A percentile compares a stretch with the other conserved stretches of the same genome.
These are phyloP conservation scores for Fusarium nematophilum DNA, from an alignment of 2,329 filamentous ascomycete species.

Conservation along the genomic window DNA sequence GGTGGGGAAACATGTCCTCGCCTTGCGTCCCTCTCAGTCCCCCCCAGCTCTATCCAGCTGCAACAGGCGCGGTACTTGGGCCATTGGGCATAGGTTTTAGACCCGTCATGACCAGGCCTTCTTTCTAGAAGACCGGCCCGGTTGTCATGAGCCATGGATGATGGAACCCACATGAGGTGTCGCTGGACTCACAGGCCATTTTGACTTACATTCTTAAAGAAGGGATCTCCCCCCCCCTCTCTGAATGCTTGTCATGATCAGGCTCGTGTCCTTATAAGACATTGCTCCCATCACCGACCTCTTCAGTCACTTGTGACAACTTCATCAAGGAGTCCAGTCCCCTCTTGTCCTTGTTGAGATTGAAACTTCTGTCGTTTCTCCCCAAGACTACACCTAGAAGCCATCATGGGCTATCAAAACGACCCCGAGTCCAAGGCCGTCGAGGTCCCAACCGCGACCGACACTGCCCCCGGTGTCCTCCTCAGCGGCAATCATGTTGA, in stretches of 20 bases:
- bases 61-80: constrained; percentile 14
- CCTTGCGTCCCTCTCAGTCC: constrained; percentile 14
- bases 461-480: constrained; percentile 43
- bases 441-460: constrained; percentile 40
- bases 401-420: constrained; percentile 41
- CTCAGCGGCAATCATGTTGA: constrained; percentile 41
- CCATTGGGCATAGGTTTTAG: constrained; percentile 11
- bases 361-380: constrained; percentile 1
- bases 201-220: constrained; percentile 35
- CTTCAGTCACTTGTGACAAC: constrained; percentile 5
- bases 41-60: constrained; percentile 22
- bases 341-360: neutral
- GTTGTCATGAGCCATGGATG: constrained; percentile 24
- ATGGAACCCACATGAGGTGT: constrained; percentile 1
- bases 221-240: constrained; percentile 13
- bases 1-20: constrained; percentile 34
- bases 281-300: constrained; percentile 24
- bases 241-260: constrained; percentile 27
- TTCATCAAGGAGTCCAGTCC: neutral
- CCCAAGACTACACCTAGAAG: neutral
- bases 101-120: constrained; percentile 25
- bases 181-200: constrained; percentile 21
- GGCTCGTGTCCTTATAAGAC: constrained; percentile 32
- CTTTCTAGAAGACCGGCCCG: constrained; percentile 40
- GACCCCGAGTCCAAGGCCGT: constrained; percentile 41